A percentile compares a stretch with the other conserved stretches of the same genome.
Evolutionary conservation across 129 eudicot species (phyloP).

Genomic region (Glebionis coronaria): DNA sequence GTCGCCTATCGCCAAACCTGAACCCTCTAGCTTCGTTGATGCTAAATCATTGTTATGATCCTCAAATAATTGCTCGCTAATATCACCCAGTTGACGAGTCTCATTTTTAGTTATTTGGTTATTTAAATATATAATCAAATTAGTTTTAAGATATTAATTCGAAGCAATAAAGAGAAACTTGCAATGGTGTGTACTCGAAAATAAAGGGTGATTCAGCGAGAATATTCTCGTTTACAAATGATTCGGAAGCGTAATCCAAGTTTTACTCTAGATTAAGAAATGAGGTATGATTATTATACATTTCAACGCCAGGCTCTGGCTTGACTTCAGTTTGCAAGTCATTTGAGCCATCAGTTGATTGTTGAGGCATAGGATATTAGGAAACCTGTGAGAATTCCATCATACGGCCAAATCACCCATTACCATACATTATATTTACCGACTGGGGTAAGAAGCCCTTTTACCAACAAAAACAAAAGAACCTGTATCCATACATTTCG

Average conservation of each 20-base stretch:
- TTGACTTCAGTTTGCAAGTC: slow-evolving; percentile 50
- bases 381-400: no score
- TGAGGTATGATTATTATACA: slow-evolving; percentile 54
- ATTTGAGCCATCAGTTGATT: no score
- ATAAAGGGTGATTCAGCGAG: slow-evolving; percentile 33
- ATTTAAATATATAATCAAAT: slow-evolving; percentile 14
- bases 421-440: no score
- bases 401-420: no score
- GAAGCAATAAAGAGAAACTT: background rate
- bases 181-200: slow-evolving; percentile 39
- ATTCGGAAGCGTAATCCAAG: slow-evolving; percentile 35
- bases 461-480: no score
- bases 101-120: slow-evolving; percentile 32
- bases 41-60: slow-evolving; percentile 20
- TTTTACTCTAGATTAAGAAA: slow-evolving; percentile 45
- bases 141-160: background rate
- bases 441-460: no score
- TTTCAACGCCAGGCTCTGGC: slow-evolving; percentile 45
- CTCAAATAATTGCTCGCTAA: slow-evolving; percentile 25
- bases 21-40: background rate
- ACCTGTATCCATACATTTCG: no score
- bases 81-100: slow-evolving; percentile 31
- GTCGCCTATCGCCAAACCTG: slow-evolving; percentile 7
- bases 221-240: slow-evolving; percentile 34
- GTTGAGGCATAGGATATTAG: no score